phyloP scores from a whole-genome alignment of 1,284 basidiomycete species.

The Pholiota adiposa region DNA sequence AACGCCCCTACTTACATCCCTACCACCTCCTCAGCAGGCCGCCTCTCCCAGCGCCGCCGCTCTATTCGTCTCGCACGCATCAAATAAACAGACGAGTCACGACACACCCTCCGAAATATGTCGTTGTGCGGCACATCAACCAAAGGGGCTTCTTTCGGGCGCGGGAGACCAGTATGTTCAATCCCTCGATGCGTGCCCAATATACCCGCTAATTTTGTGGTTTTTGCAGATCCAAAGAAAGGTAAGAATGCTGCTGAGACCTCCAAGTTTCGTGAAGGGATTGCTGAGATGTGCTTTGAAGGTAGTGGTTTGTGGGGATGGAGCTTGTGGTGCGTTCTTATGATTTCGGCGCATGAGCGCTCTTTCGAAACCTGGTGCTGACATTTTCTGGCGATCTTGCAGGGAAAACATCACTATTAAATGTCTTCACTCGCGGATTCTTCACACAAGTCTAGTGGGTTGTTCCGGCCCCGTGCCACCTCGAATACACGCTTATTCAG shows the following conservation, averaged over 20 bases:
- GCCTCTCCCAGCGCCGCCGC: neutral
- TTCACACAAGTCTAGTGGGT: slow-evolving; percentile 88
- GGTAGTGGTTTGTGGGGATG: slow-evolving; percentile 82
- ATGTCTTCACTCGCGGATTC: slow-evolving; percentile 86
- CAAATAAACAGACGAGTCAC: neutral
- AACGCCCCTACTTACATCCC: neutral
- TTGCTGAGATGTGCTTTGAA: slow-evolving; percentile 23
- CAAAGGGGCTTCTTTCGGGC: slow-evolving; percentile 52
- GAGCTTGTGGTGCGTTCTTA: slow-evolving; percentile 75
- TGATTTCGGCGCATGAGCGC: slow-evolving; percentile 3
- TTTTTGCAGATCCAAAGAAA: slow-evolving; percentile 45
- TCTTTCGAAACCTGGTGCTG: slow-evolving; percentile 2
- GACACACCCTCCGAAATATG: slow-evolving; percentile 33
- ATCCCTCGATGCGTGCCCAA: slow-evolving; percentile 4
- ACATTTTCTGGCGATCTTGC: slow-evolving; percentile 23
- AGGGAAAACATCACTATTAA: slow-evolving; percentile 83
- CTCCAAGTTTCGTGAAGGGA: neutral
- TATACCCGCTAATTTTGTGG: slow-evolving; percentile 6
- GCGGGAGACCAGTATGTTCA: slow-evolving; percentile 50
- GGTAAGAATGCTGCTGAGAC: slow-evolving; percentile 27
- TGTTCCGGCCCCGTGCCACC: neutral
- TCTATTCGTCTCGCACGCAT: neutral
- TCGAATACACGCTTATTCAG: neutral
- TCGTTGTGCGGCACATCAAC: slow-evolving; percentile 55
- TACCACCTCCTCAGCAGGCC: neutral